Evolutionary conservation across 2,329 filamentous ascomycete genomes (phyloP).

Genomic region (Dichotomopilus funicola): DNA sequence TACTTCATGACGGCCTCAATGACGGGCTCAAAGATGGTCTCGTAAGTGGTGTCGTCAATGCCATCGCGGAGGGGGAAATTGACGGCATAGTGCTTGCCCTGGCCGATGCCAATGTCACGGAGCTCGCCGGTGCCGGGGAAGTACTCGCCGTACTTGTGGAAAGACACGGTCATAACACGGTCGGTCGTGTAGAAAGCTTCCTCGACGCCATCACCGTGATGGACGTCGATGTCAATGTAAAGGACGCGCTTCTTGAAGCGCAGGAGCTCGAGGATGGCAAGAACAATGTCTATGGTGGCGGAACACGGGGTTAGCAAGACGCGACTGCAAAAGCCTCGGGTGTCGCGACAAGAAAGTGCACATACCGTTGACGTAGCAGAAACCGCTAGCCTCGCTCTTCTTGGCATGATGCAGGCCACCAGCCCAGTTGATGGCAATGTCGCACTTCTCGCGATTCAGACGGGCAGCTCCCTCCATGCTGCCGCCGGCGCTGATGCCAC

Average conservation of each 20-base stretch:
- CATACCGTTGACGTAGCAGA: constrained; percentile 95
- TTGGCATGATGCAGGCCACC: constrained; percentile 96
- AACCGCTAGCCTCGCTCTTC: constrained; percentile 91
- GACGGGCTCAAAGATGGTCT: constrained; percentile 84
- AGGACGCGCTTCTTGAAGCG: constrained; percentile 90
- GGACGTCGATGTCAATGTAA: constrained; percentile 89
- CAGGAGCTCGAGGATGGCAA: constrained; percentile 87
- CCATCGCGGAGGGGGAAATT: constrained; percentile 90
- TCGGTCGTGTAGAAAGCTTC: constrained; percentile 81
- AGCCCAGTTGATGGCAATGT: constrained; percentile 98
- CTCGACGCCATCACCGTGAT: constrained; percentile 80
- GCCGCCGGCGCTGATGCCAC: constrained; percentile 87
- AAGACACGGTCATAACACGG: constrained; percentile 86
- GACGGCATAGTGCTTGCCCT: constrained; percentile 82
- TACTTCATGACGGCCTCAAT: constrained; percentile 80
- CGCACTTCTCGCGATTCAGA: constrained; percentile 82
- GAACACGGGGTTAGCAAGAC: neutral
- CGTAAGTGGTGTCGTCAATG: constrained; percentile 84
- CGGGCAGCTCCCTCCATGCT: constrained; percentile 90
- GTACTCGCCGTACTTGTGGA: constrained; percentile 94
- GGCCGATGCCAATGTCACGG: constrained; percentile 77
- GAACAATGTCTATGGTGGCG: constrained; percentile 69
- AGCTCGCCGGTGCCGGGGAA: constrained; percentile 89
- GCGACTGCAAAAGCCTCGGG: neutral
- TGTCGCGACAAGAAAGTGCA: constrained; percentile 41